Conservation (phyloP, 148 eudicot species). For the Vaccinium macrocarpon region DNA sequence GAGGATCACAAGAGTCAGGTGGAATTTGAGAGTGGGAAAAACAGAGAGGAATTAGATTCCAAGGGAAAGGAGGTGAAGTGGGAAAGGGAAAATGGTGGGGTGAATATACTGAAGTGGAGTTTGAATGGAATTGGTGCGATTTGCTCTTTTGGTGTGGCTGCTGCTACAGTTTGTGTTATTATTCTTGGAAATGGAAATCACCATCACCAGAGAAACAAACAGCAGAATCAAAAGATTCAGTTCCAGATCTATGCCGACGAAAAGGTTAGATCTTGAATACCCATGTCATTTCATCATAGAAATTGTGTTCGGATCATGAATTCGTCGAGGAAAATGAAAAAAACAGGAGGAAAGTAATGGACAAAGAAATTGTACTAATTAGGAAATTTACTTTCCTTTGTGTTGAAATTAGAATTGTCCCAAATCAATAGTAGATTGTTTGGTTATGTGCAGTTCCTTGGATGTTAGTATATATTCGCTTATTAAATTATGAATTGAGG, state of each 20-base stretch:
- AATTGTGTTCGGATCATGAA: background rate
- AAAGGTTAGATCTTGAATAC: conserved; percentile 42
- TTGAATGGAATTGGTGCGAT: conserved; percentile 72
- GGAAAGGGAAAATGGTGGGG: conserved; percentile 33
- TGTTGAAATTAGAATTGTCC: background rate
- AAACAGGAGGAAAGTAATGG: background rate
- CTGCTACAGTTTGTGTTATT: conserved; percentile 65
- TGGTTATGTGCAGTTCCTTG: background rate
- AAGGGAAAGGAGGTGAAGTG: conserved; percentile 6
- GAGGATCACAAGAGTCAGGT: conserved; percentile 26
- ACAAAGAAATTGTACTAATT: background rate
- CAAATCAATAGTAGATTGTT: background rate
- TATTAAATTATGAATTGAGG: no score
- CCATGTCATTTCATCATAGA: background rate
- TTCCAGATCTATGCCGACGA: conserved; percentile 63
- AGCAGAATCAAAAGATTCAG: conserved; percentile 44
- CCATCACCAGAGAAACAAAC: conserved; percentile 27
- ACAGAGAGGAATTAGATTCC: background rate
- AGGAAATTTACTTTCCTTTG: background rate
- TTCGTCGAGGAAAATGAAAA: background rate
- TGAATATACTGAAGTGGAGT: conserved; percentile 65
- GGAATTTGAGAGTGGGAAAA: conserved; percentile 10
- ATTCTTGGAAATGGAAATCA: conserved; percentile 40
- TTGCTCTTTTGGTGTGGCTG: conserved; percentile 76
- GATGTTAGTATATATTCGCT: no score